Evolutionary conservation across 2,329 filamentous ascomycete genomes (phyloP), one percentile per base, ranked within the genome.

Genomic region (Xylariaceae sp.): DNA sequence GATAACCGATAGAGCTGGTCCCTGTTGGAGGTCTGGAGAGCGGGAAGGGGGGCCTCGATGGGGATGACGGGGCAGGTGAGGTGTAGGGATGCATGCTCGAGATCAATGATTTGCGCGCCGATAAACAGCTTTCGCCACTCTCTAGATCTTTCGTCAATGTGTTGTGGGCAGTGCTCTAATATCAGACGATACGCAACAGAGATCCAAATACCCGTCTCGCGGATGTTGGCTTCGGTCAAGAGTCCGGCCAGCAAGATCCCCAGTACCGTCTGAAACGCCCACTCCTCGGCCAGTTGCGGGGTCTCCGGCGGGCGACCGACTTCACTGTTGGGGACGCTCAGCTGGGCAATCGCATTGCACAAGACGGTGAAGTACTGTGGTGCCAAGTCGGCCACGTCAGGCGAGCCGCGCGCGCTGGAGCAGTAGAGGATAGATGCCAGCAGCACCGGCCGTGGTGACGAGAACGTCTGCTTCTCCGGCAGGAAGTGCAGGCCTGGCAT

Each of bases 401-500:
- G 47, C 1, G 57, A 34, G 0, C 62, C 63, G 32, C 52, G 58
- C 15, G 53, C 64, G 46, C 55, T 67, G 26, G 53, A 69, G 54
- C 57, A 69, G 51, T 71, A 71, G 0, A 72, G 58, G 40, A 72
- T 70, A 0, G 68, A 62, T 3, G 67, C 67, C 4, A 72, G 52
- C 9, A 72, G 56, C 1, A 71, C 54, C 1, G 68, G 68, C 12
- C 60, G 62, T 0, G 69, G 69, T 1, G 61, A 59, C 0, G 67
- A 69, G 22, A 69, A 71, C 0, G 56, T 65, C 47, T 67, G 64
- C 24, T 65, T 69, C 16, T 59, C 62, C 0, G 69, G 67, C 9
- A 71, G 57, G 37, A 71, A 72, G 44, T 71, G 69, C 3, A 72
- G 49, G 1, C 66, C 65, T 0, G 65, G 67, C 61, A 70, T 69